Percentiles rank a stretch among this genome's conserved stretches.
phyloP scores from a whole-genome alignment of 1,284 basidiomycete genomes.

The Apiotrichum porosum region DNA sequence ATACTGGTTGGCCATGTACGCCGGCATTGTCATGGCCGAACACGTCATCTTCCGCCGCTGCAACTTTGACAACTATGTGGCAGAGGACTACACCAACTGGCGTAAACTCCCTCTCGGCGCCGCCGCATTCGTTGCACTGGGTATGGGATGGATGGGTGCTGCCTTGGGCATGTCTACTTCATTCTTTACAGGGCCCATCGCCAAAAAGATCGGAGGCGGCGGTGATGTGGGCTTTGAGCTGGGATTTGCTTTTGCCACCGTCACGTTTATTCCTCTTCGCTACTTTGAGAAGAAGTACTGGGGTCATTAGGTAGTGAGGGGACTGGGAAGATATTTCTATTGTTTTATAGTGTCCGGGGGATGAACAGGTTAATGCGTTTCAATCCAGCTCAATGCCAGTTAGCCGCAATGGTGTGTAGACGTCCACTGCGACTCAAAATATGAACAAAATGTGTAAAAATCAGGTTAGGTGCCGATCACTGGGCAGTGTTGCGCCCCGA shows the following conservation, averaged over 20 bases:
- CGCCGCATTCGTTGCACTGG: conserved; percentile 33
- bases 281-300: conserved; percentile 27
- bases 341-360: too few species aligned
- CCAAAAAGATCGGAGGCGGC: conserved; percentile 51
- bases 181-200: conserved; percentile 58
- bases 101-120: conserved; percentile 36
- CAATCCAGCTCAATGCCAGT: too few species aligned
- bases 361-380: too few species aligned
- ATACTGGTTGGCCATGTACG: conserved; percentile 25
- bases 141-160: conserved; percentile 29
- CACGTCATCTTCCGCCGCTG: conserved; percentile 47
- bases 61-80: conserved; percentile 40
- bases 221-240: conserved; percentile 59
- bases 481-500: too few species aligned
- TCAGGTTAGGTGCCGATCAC: too few species aligned
- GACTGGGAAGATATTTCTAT: too few species aligned
- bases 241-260: conserved; percentile 23
- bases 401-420: too few species aligned
- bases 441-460: too few species aligned
- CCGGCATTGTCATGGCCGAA: conserved; percentile 41
- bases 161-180: conserved; percentile 33
- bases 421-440: too few species aligned
- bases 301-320: neutral
- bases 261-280: conserved; percentile 32
- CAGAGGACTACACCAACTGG: conserved; percentile 40